Percentiles rank a stretch among this genome's conserved stretches.
phyloP scores from a whole-genome alignment of 345 rosid genomes.

The Rubroshorea leprosula region DNA sequence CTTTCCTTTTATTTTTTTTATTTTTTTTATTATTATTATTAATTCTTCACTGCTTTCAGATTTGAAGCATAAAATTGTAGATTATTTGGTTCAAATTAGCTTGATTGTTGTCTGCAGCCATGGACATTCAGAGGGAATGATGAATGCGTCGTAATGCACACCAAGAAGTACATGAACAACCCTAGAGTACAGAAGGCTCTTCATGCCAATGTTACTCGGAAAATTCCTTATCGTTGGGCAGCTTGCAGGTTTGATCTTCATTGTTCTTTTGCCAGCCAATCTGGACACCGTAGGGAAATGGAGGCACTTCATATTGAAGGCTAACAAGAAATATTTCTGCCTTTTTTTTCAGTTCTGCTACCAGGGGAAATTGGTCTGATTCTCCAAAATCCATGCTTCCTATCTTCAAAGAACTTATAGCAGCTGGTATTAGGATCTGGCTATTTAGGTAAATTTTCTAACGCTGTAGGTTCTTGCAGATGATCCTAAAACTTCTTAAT shows the following conservation, averaged over 20 bases:
- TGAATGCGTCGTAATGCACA: slow-evolving; percentile 49
- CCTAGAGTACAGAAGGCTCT: slow-evolving; percentile 60
- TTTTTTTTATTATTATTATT: too few species aligned
- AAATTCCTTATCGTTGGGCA: slow-evolving; percentile 35
- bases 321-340: neutral
- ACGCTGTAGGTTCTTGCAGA: neutral
- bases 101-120: slow-evolving; percentile 27
- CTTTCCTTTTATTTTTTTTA: too few species aligned
- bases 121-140: slow-evolving; percentile 74
- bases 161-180: slow-evolving; percentile 55
- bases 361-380: slow-evolving; percentile 60
- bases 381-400: slow-evolving; percentile 83
- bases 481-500: too few species aligned
- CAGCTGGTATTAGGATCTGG: slow-evolving; percentile 70
- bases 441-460: slow-evolving; percentile 50
- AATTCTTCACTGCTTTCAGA: too few species aligned
- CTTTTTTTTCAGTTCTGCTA: slow-evolving; percentile 29
- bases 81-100: neutral
- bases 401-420: slow-evolving; percentile 51
- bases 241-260: slow-evolving; percentile 45
- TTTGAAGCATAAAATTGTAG: too few species aligned
- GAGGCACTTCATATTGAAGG: neutral
- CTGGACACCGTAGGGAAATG: neutral
- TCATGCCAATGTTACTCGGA: slow-evolving; percentile 43
- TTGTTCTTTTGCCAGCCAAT: neutral